A percentile compares a stretch with the other conserved stretches of the same genome.
phyloP scores from a whole-genome alignment of 164 flowering plant species.

The Vitis riparia region DNA sequence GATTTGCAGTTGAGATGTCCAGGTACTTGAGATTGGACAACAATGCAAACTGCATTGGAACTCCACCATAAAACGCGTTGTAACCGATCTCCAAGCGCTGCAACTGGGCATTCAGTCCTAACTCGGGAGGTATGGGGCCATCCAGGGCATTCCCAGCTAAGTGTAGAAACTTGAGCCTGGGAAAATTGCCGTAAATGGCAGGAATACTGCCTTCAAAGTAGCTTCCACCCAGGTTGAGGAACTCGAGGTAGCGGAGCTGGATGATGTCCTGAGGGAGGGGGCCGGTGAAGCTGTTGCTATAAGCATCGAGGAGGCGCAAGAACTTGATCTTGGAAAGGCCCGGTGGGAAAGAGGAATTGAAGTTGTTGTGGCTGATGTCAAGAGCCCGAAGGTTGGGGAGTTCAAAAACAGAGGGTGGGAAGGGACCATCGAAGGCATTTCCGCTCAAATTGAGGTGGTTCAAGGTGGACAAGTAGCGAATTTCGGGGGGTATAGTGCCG shows the following conservation, averaged over 20 bases:
- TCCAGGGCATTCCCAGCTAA: conserved; percentile 64
- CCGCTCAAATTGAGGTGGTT: conserved; percentile 66
- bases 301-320: conserved; percentile 57
- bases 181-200: conserved; percentile 44
- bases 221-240: conserved; percentile 90
- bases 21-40: conserved; percentile 60
- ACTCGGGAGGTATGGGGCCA: conserved; percentile 61
- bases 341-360: conserved; percentile 62
- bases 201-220: conserved; percentile 78
- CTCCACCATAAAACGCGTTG: conserved; percentile 43
- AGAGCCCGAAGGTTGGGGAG: conserved; percentile 48
- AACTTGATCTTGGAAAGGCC: conserved; percentile 59
- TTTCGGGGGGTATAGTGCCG: conserved; percentile 54
- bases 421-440: conserved; percentile 64
- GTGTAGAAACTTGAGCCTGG: conserved; percentile 47
- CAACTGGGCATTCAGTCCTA: conserved; percentile 46
- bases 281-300: conserved; percentile 85
- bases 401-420: conserved; percentile 53
- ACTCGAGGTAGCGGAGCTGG: conserved; percentile 48
- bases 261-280: conserved; percentile 56
- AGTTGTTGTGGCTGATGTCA: conserved; percentile 79
- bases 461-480: conserved; percentile 42
- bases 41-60: conserved; percentile 44
- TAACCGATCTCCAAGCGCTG: conserved; percentile 85
- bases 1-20: conserved; percentile 52